Conservation (phyloP, 495 filamentous ascomycete genomes). For the Penicillium riverlandense region DNA sequence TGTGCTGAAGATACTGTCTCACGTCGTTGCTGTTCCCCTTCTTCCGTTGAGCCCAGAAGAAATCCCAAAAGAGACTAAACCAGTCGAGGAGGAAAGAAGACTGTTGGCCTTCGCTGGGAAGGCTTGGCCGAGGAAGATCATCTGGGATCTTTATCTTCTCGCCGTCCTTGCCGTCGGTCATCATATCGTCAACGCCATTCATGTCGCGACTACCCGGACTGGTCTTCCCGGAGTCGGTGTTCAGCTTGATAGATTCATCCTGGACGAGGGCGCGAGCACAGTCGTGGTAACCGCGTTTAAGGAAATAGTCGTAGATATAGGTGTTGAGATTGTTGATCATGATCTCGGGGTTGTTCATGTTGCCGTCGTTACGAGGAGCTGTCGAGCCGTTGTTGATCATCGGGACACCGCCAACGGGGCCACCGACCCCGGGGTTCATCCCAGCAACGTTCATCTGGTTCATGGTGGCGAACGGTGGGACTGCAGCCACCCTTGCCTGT, state of each 20-base stretch:
- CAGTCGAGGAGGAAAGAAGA: slow-evolving; percentile 86
- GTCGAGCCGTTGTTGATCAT: slow-evolving; percentile 66
- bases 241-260: slow-evolving; percentile 39
- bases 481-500: slow-evolving; percentile 32
- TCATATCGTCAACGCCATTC: slow-evolving; percentile 80
- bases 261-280: slow-evolving; percentile 65
- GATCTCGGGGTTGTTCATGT: slow-evolving; percentile 38
- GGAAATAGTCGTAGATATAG: slow-evolving; percentile 95
- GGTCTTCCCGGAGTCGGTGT: slow-evolving; percentile 55
- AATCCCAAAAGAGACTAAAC: slow-evolving; percentile 96
- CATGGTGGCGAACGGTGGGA: slow-evolving; percentile 45
- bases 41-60: slow-evolving; percentile 70
- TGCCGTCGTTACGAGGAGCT: slow-evolving; percentile 39
- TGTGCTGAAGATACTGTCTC: slow-evolving; percentile 67
- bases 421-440: slow-evolving; percentile 56
- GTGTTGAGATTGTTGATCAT: slow-evolving; percentile 86
- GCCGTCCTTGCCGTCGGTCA: slow-evolving; percentile 73
- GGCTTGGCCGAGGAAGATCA: slow-evolving; percentile 69
- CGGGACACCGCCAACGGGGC: slow-evolving; percentile 57
- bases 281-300: slow-evolving; percentile 73
- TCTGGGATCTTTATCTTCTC: slow-evolving; percentile 64
- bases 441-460: slow-evolving; percentile 65
- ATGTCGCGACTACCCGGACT: slow-evolving; percentile 51
- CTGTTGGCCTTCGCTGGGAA: slow-evolving; percentile 54
- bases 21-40: slow-evolving; percentile 49